Percentiles rank a stretch among this genome's conserved stretches.
phyloP scores from a whole-genome alignment of 805 yeast species.

The Candida qinlingensis region DNA sequence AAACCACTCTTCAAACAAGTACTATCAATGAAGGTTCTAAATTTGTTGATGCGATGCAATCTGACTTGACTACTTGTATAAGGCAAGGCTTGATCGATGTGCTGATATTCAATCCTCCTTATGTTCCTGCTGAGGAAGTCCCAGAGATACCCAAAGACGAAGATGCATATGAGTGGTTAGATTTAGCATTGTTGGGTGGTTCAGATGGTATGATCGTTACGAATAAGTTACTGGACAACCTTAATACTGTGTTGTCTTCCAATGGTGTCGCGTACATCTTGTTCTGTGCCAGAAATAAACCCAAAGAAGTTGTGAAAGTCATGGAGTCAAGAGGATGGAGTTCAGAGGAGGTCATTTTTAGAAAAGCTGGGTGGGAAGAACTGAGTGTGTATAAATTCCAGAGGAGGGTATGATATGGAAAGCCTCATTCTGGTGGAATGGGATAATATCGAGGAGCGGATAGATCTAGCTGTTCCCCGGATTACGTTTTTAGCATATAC shows the following conservation, averaged over 20 bases:
- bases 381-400: constrained; percentile 65
- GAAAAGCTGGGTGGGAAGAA: constrained; percentile 97
- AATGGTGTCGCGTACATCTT: constrained; percentile 80
- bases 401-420: neutral
- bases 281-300: constrained; percentile 89
- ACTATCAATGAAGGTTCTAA: constrained; percentile 26
- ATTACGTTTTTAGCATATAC: too few species aligned
- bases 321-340: constrained; percentile 53
- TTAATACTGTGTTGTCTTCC: constrained; percentile 47
- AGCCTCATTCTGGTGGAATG: too few species aligned
- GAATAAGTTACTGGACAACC: constrained; percentile 46
- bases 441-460: too few species aligned
- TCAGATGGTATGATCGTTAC: constrained; percentile 87
- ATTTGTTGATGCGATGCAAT: constrained; percentile 46
- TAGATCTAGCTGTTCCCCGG: too few species aligned
- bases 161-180: constrained; percentile 68
- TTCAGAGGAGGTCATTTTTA: constrained; percentile 44
- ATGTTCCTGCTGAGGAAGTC: constrained; percentile 81
- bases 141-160: constrained; percentile 51
- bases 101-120: constrained; percentile 90
- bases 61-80: constrained; percentile 51
- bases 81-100: constrained; percentile 51
- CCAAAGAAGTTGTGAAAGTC: constrained; percentile 46
- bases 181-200: constrained; percentile 88
- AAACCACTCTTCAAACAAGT: constrained; percentile 43